phyloP scores from a whole-genome alignment of 768 basidiomycete genomes.

The Termitomyces titanicus region DNA sequence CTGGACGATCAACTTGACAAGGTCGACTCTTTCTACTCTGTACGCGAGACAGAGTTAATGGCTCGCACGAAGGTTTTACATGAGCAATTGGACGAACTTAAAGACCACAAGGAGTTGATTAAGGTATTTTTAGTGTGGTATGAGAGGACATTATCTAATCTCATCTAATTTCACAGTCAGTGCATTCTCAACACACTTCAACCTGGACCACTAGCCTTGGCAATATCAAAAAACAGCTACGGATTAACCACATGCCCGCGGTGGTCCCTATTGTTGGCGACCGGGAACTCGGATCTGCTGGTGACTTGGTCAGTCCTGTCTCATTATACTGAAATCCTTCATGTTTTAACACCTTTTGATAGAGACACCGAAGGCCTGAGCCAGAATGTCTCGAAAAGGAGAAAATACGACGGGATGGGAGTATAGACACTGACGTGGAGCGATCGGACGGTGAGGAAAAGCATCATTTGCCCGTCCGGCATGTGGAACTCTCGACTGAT shows the following conservation, averaged over 20 bases:
- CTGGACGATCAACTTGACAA: conserved; percentile 82
- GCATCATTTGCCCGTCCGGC: conserved; percentile 5
- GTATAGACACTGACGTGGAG: conserved; percentile 3
- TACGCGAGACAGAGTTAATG: conserved; percentile 62
- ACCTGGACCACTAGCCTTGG: conserved; percentile 8
- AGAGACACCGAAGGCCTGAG: neutral
- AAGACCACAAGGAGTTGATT: conserved; percentile 59
- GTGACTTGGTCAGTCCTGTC: neutral
- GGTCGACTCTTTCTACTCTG: conserved; percentile 78
- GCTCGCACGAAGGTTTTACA: conserved; percentile 45
- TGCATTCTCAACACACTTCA: conserved; percentile 7
- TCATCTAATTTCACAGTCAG: conserved; percentile 4
- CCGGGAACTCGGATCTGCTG: neutral
- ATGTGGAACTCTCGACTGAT: conserved; percentile 33
- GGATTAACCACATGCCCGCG: neutral
- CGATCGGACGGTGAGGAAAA: conserved; percentile 4
- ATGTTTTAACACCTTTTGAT: neutral
- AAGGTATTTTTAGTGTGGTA: conserved; percentile 35
- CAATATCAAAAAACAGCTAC: conserved; percentile 3
- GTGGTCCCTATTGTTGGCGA: neutral
- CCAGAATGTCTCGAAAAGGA: neutral
- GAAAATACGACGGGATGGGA: neutral
- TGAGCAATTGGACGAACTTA: conserved; percentile 71
- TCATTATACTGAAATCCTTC: neutral
- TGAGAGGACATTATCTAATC: neutral